Conservation (phyloP, 228 moss, liverwort and hornwort species). For the Sphagnum fallax region DNA sequence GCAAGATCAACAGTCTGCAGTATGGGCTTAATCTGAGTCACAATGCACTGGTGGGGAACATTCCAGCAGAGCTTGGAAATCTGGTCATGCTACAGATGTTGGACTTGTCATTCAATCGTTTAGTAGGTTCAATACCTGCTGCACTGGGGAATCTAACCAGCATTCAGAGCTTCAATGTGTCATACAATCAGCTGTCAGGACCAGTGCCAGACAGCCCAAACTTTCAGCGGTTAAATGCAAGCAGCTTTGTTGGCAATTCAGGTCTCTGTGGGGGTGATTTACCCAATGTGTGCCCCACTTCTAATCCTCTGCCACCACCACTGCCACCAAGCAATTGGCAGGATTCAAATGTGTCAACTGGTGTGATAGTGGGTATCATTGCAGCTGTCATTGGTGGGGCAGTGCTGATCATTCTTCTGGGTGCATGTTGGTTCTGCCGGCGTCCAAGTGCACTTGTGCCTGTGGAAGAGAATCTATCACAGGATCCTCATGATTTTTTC, state of each 20-base stretch:
- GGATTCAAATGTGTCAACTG: conserved; percentile 22
- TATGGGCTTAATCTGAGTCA: conserved; percentile 67
- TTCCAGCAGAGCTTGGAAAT: conserved; percentile 49
- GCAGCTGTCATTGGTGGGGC: conserved; percentile 48
- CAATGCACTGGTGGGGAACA: conserved; percentile 65
- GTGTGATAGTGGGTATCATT: conserved; percentile 38
- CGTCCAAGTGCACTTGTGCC: conserved; percentile 22
- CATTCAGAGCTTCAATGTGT: conserved; percentile 66
- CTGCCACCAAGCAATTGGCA: conserved; percentile 18
- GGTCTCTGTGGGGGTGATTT: conserved; percentile 44
- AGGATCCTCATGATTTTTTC: conserved; percentile 25
- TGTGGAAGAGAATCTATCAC: conserved; percentile 22
- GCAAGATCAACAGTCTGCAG: conserved; percentile 25
- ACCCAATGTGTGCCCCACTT: conserved; percentile 11
- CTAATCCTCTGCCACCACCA: conserved; percentile 14
- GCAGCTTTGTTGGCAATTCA: conserved; percentile 58
- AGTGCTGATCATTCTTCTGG: conserved; percentile 31
- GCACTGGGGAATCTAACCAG: conserved; percentile 39
- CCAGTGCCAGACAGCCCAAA: conserved; percentile 38
- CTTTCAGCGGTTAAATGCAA: conserved; percentile 34
- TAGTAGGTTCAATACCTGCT: conserved; percentile 48
- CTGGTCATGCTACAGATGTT: conserved; percentile 52
- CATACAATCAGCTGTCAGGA: conserved; percentile 66
- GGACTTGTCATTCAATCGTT: conserved; percentile 60
- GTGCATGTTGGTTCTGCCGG: conserved; percentile 61